Evolutionary conservation across 805 yeast genomes (phyloP).

Genomic region (Candida nanaspora): DNA sequence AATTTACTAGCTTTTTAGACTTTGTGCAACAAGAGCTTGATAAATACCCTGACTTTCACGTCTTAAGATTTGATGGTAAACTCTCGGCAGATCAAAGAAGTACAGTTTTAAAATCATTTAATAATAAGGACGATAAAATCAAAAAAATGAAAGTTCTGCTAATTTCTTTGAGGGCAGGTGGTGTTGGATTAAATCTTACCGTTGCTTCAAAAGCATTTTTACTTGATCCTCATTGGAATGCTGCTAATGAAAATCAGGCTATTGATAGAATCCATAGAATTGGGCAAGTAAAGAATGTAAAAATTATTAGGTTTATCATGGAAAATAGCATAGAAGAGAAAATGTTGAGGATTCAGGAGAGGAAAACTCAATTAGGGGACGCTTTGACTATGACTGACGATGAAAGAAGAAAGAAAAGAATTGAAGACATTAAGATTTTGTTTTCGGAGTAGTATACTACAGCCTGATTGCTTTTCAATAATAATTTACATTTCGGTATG

Average conservation of each 20-base stretch:
- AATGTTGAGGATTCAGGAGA: slow-evolving; percentile 81
- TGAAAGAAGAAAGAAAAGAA: slow-evolving; percentile 59
- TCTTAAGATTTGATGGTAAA: slow-evolving; percentile 79
- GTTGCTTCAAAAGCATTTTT: slow-evolving; percentile 78
- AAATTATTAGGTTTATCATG: slow-evolving; percentile 73
- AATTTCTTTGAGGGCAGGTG: slow-evolving; percentile 84
- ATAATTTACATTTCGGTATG: neutral
- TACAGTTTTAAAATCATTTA: slow-evolving; percentile 51
- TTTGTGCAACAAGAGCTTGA: slow-evolving; percentile 56
- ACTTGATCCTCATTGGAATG: slow-evolving; percentile 99
- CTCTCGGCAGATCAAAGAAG: slow-evolving; percentile 60
- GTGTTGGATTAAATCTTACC: slow-evolving; percentile 85
- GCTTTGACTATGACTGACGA: slow-evolving; percentile 72
- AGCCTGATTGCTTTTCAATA: neutral
- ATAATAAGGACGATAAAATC: slow-evolving; percentile 5
- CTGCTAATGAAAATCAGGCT: slow-evolving; percentile 85
- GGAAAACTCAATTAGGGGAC: slow-evolving; percentile 76
- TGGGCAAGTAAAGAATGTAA: slow-evolving; percentile 72
- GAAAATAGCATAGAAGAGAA: slow-evolving; percentile 80
- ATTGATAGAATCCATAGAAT: slow-evolving; percentile 87
- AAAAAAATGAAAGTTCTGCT: slow-evolving; percentile 36
- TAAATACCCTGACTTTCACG: slow-evolving; percentile 39
- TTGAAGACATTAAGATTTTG: slow-evolving; percentile 65
- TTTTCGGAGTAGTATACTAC: slow-evolving; percentile 31
- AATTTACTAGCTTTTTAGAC: slow-evolving; percentile 78